Base-by-base conservation (phyloP, 2,329 filamentous ascomycete species). In the Trichoderma hamatum region DNA sequence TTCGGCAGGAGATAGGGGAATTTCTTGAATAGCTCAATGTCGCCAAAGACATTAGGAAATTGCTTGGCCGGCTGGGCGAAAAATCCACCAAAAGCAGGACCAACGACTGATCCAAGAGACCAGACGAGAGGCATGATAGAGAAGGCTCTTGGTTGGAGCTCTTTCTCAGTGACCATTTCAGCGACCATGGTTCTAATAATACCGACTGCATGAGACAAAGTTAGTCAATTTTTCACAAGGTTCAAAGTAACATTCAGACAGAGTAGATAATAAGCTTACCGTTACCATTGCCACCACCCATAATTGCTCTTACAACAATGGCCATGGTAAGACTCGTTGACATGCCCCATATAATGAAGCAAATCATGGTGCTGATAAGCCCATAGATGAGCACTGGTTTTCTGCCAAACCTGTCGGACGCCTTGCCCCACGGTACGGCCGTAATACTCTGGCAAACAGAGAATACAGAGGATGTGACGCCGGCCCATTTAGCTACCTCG, bases 121-220 rank as follows among this genome's bases (percentile, higher is more conserved):
- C 93, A 98, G 36, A 88, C 92, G 19, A 98, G 81, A 4, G 95
- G 95, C 94, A 98, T 97, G 56, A 98, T 84, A 72, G 91, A 94
- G 79, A 98, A 98, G 0, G 96, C 96, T 64, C 89, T 85, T 0
- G 95, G 94, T 76, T 97, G 95, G 7, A 97, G 84, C 76, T 94
- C 91, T 77, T 87, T 93, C 78, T 96, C 89, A 0, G 93, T 92
- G 1, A 97, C 94, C 85, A 97, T 89, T 79, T 97, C 95, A 0
- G 95, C 95, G 2, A 97, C 94, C 82, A 96, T 93, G 19, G 93
- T 97, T 72, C 94, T 84, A 72, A 97, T 90, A 71, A 97, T 97
- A 1, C 96, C 92, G n/a, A 95, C 90, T 89, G 63, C 70, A 30
- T 7, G 28, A 36, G n/a, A 39, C 21, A 32, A 24, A 10, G 69